Conservation (phyloP, 2,329 filamentous ascomycete species). For the Phaeosphaeria sp. region DNA sequence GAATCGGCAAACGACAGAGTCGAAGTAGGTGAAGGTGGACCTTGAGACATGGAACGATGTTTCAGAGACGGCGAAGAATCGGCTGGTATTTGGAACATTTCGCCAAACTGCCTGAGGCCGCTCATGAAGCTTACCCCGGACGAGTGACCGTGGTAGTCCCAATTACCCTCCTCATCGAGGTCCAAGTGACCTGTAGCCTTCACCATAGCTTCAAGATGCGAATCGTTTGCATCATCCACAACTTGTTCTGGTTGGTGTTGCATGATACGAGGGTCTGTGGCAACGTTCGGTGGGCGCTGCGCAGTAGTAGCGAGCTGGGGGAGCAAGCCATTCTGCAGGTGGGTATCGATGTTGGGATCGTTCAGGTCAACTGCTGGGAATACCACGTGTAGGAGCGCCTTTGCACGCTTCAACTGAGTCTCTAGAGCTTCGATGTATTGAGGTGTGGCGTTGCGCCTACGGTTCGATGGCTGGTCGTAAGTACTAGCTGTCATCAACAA, state of each 20-base stretch:
- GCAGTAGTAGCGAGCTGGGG: conserved; percentile 45
- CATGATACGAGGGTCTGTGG: conserved; percentile 27
- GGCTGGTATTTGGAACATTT: conserved; percentile 71
- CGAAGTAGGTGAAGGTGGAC: conserved; percentile 74
- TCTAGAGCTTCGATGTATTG: conserved; percentile 94
- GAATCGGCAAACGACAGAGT: conserved; percentile 66
- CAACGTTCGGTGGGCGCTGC: conserved; percentile 27
- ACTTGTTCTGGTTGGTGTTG: conserved; percentile 24
- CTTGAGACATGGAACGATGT: conserved; percentile 60
- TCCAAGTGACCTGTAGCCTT: conserved; percentile 90
- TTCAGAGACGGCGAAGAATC: conserved; percentile 64
- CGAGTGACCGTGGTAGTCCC: conserved; percentile 94
- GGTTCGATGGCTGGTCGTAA: conserved; percentile 93
- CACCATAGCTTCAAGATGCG: conserved; percentile 92
- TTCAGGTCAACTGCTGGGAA: conserved; percentile 85
- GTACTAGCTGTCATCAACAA: conserved; percentile 54
- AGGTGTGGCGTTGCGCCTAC: conserved; percentile 85
- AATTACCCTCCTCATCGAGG: conserved; percentile 86
- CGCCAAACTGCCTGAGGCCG: conserved; percentile 85
- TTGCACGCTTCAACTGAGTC: conserved; percentile 79
- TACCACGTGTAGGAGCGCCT: conserved; percentile 77
- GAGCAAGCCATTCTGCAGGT: conserved; percentile 71
- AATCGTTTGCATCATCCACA: conserved; percentile 54
- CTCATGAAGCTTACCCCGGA: conserved; percentile 89
- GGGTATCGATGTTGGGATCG: conserved; percentile 81